Evolutionary conservation across 371 early-diverging fungal genomes (phyloP).

Genomic region (Mortierella sp.): DNA sequence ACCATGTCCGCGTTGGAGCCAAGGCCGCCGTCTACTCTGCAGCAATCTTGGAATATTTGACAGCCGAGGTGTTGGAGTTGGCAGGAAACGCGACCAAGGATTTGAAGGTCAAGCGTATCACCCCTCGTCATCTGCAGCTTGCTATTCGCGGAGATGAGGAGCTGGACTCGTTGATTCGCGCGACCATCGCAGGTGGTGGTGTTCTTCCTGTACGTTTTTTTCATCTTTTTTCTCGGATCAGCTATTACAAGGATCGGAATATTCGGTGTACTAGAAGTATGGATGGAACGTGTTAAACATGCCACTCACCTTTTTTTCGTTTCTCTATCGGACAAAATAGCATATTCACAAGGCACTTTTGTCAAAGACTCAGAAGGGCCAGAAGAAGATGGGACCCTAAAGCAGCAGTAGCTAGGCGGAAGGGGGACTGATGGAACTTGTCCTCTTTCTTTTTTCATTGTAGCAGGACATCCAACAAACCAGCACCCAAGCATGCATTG

Average conservation of each 20-base stretch:
- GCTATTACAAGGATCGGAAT: not conserved
- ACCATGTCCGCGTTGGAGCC: constrained; percentile 89
- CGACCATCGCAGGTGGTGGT: constrained; percentile 94
- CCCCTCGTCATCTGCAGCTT: constrained; percentile 91
- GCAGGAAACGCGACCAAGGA: constrained; percentile 95
- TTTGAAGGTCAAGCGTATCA: constrained; percentile 91
- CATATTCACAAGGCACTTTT: constrained; percentile 84
- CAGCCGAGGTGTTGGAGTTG: constrained; percentile 92
- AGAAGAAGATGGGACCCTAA: constrained; percentile 61
- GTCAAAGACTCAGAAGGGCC: constrained; percentile 71
- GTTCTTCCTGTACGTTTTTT: constrained; percentile 69
- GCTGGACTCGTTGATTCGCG: constrained; percentile 87
- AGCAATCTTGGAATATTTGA: constrained; percentile 92
- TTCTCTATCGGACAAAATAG: constrained; percentile 11
- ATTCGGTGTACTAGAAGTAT: not conserved
- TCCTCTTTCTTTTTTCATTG: not conserved
- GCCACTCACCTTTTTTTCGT: not conserved
- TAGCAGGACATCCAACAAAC: not conserved
- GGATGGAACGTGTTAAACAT: too few species aligned
- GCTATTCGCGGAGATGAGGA: constrained; percentile 96
- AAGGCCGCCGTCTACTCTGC: constrained; percentile 94
- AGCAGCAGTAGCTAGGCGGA: not conserved
- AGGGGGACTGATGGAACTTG: not conserved
- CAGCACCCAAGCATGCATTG: not conserved
- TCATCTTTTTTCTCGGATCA: not conserved